A percentile compares a stretch with the other conserved stretches of the same genome.
These are phyloP conservation scores for Phaseolus lunatus DNA, from an alignment of 306 rosid species.

Conservation along the genomic window DNA sequence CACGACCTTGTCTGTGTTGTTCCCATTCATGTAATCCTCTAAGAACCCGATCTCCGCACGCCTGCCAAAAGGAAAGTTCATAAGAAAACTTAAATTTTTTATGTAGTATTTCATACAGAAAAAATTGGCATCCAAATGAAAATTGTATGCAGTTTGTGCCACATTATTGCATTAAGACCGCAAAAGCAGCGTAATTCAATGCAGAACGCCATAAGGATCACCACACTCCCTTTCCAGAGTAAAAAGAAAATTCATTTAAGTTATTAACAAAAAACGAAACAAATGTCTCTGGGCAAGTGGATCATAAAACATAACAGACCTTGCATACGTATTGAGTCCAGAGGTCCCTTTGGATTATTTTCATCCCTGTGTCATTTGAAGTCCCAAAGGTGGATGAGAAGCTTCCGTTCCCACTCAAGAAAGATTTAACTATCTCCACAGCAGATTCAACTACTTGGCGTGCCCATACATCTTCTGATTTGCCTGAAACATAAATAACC, in stretches of 20 bases:
- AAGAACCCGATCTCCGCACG: conserved; percentile 80
- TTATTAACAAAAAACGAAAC: neutral
- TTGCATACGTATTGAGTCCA: conserved; percentile 90
- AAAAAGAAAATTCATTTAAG: neutral
- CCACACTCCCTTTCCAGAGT: conserved; percentile 17
- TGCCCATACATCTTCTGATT: conserved; percentile 70
- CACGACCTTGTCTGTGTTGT: conserved; percentile 80
- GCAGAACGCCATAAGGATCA: neutral
- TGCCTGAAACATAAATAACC: conserved; percentile 55
- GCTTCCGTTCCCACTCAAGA: conserved; percentile 55
- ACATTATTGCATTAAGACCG: conserved; percentile 26
- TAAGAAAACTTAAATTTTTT: no score
- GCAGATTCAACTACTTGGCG: conserved; percentile 73
- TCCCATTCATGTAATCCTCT: conserved; percentile 95
- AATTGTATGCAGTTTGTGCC: neutral
- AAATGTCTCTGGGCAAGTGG: neutral
- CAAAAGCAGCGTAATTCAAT: neutral
- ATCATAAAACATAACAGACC: conserved; percentile 56
- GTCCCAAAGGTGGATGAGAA: conserved; percentile 39
- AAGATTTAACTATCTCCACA: conserved; percentile 55
- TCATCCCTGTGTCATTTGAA: conserved; percentile 46
- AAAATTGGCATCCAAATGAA: neutral
- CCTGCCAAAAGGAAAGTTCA: conserved; percentile 57
- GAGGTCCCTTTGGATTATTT: conserved; percentile 68
- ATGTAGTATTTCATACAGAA: neutral